Evolutionary conservation across 495 filamentous ascomycete species (phyloP).

Genomic region (Emericellopsis terricola): DNA sequence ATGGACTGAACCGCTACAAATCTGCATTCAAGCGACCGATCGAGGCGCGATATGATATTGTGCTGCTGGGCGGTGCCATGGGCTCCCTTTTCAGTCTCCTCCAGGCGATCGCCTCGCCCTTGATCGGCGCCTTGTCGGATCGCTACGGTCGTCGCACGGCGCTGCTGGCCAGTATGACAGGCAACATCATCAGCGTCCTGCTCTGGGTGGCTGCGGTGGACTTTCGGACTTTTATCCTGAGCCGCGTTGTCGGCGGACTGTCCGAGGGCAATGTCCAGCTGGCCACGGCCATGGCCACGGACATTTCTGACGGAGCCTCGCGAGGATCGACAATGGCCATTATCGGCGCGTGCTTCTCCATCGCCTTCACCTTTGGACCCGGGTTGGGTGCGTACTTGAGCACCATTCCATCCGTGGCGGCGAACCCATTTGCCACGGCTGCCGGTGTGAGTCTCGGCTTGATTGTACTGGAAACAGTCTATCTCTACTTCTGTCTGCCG

Average conservation of each 20-base stretch:
- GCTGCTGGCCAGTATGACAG: slow-evolving; percentile 82
- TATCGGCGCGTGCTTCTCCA: slow-evolving; percentile 88
- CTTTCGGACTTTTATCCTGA: slow-evolving; percentile 89
- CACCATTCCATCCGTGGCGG: slow-evolving; percentile 51
- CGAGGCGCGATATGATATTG: slow-evolving; percentile 91
- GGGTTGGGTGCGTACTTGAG: slow-evolving; percentile 75
- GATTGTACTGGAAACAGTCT: slow-evolving; percentile 70
- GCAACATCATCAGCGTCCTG: slow-evolving; percentile 80
- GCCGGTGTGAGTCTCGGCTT: slow-evolving; percentile 69
- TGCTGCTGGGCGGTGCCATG: slow-evolving; percentile 84
- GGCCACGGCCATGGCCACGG: slow-evolving; percentile 90
- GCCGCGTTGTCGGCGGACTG: slow-evolving; percentile 76
- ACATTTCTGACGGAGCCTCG: slow-evolving; percentile 69
- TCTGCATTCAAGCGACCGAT: slow-evolving; percentile 83
- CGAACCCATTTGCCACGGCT: slow-evolving; percentile 85
- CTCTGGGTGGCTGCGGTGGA: slow-evolving; percentile 87
- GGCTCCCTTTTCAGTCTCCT: slow-evolving; percentile 60
- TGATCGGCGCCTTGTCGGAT: slow-evolving; percentile 82
- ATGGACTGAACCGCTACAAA: slow-evolving; percentile 87
- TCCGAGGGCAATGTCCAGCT: slow-evolving; percentile 96
- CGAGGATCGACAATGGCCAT: slow-evolving; percentile 86
- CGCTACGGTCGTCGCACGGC: slow-evolving; percentile 75
- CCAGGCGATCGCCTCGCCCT: slow-evolving; percentile 80
- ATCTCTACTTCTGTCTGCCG: slow-evolving; percentile 73
- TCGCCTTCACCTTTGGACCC: slow-evolving; percentile 93